Evolutionary conservation across 2,329 filamentous ascomycete genomes (phyloP), one percentile per base, ranked within the genome.

Genomic region (Ophiosphaerella narmari): DNA sequence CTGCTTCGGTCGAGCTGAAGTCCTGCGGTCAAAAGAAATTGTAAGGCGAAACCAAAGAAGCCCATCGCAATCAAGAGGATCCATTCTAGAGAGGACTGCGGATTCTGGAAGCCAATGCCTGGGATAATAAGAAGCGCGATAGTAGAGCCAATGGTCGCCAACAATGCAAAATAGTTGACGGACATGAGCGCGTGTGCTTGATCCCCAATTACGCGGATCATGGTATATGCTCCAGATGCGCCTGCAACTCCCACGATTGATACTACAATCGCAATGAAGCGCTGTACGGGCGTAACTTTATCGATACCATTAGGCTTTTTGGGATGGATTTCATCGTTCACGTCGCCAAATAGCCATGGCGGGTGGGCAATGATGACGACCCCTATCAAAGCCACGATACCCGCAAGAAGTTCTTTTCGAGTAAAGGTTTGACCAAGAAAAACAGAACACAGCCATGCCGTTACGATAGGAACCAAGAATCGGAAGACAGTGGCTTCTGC

Each of bases 401-500:
- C 88, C 0, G 88, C 90, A 3, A 91, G 74, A 66, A 89, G 86
- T 67, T 94, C 89, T 13, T 81, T 81, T 21, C 83, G 79, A 2
- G 88, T 89, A 66, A 91, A 95, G 0, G 87, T 85, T 60, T 94
- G 88, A 39, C 83, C 82, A 32, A 85, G 78, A 31, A 90, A 75
- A 37, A 91, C 74, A 34, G 87, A 90, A 67, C 89, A 94, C 13
- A 86, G 80, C 73, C 90, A 89, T 43, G 88, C 88, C 8, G 88
- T 83, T 7, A 93, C 78, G 13, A 86, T 86, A 0, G 91, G 91
- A 0, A 87, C 83, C 7, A 96, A 79, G 67, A 95, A 96, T 9
- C 88, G 91, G 45, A 96, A 86, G 23, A 95, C 90, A 0, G 89
- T 92, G 2, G 90, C 89, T 67, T 95, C 90, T 7, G 90, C 88